A percentile compares a stretch with the other conserved stretches of the same genome.
phyloP scores from a whole-genome alignment of 2,329 filamentous ascomycete genomes.

The Fusarium xyrophilum region DNA sequence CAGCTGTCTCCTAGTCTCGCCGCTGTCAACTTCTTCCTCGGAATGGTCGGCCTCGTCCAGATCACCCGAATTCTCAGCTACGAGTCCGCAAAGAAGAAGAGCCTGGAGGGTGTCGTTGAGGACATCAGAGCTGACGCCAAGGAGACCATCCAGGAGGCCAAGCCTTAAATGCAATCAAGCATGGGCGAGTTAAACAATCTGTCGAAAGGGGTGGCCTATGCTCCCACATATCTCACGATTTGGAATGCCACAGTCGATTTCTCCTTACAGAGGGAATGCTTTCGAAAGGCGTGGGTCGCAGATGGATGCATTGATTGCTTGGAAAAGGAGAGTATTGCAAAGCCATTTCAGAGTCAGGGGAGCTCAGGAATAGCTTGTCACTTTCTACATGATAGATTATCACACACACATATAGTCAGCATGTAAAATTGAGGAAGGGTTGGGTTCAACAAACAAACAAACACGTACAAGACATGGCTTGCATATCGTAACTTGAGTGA shows the following conservation, averaged over 20 bases:
- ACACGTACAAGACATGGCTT: slow-evolving; percentile 6
- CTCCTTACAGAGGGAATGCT: neutral
- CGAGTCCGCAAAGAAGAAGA: slow-evolving; percentile 65
- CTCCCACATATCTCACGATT: slow-evolving; percentile 13
- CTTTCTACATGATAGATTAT: slow-evolving; percentile 9
- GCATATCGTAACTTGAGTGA: neutral
- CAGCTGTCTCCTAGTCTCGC: slow-evolving; percentile 68
- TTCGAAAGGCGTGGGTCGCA: neutral
- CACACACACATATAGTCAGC: slow-evolving; percentile 1
- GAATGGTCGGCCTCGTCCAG: slow-evolving; percentile 84
- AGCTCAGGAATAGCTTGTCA: slow-evolving; percentile 9
- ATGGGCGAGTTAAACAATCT: neutral
- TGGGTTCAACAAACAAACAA: slow-evolving; percentile 22
- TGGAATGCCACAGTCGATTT: neutral
- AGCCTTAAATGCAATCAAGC: slow-evolving; percentile 27
- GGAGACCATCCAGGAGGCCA: slow-evolving; percentile 41
- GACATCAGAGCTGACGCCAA: slow-evolving; percentile 53
- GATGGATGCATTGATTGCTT: neutral
- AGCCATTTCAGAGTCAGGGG: neutral
- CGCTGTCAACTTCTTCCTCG: slow-evolving; percentile 98
- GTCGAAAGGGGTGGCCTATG: neutral
- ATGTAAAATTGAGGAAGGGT: neutral
- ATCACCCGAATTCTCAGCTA: slow-evolving; percentile 76
- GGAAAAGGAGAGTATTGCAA: slow-evolving; percentile 2
- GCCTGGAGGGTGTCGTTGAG: slow-evolving; percentile 45